A percentile compares a stretch with the other conserved stretches of the same genome.
Evolutionary conservation across 805 yeast species (phyloP).

Genomic region (Lachancea mirantina): DNA sequence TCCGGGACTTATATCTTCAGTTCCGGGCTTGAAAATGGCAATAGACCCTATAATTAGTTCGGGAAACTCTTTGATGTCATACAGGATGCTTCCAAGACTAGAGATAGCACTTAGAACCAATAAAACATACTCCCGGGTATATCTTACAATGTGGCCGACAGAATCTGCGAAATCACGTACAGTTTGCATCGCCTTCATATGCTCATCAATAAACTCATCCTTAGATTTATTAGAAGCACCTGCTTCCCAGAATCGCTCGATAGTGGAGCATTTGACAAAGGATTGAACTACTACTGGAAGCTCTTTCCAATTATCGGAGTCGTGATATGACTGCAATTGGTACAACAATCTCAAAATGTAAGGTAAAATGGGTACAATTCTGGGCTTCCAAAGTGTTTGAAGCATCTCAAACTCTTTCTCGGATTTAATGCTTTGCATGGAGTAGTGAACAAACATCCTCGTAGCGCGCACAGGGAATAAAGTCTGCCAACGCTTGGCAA

Average conservation of each 20-base stretch:
- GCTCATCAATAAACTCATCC: constrained; percentile 91
- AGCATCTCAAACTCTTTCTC: constrained; percentile 62
- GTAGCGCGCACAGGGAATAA: constrained; percentile 95
- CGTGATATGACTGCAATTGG: constrained; percentile 91
- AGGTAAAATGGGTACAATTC: constrained; percentile 86
- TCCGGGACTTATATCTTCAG: constrained; percentile 48
- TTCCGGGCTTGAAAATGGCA: constrained; percentile 56
- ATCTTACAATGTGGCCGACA: constrained; percentile 90
- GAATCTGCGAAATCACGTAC: constrained; percentile 95
- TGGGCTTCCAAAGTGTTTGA: constrained; percentile 81
- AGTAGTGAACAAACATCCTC: constrained; percentile 87
- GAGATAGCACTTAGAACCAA: constrained; percentile 84
- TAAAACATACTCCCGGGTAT: constrained; percentile 93
- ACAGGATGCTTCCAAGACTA: constrained; percentile 81
- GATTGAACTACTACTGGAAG: constrained; percentile 86
- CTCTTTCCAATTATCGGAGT: constrained; percentile 84
- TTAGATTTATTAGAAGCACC: constrained; percentile 92
- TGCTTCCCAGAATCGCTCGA: constrained; percentile 97
- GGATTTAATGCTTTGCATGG: constrained; percentile 84
- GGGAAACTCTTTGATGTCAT: constrained; percentile 79
- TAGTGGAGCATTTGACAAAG: constrained; percentile 81
- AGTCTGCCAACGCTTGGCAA: constrained; percentile 88
- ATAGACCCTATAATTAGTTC: constrained; percentile 73
- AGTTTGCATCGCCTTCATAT: constrained; percentile 88
- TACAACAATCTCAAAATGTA: constrained; percentile 79